Evolutionary conservation across 192 early-diverging fungal species (phyloP), one percentile per base, ranked within the genome.

Genomic region (Oehlia diaphana): DNA sequence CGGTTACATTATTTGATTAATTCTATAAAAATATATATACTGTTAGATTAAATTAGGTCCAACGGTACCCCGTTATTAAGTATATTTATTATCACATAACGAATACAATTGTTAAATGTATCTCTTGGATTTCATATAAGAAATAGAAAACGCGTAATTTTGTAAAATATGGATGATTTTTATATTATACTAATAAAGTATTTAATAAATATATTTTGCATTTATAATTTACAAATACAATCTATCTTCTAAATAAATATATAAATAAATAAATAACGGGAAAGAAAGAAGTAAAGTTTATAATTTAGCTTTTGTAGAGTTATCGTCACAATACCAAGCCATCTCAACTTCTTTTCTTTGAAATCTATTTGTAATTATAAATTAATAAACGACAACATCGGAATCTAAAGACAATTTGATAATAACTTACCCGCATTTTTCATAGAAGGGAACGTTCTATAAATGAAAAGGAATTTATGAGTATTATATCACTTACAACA

Each of bases 391-490:
- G 37, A 37, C 37, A 64, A 39, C 12, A n/a, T 53, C 44, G 3
- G 13, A 28, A 53, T 49, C n/a, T 4, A 53, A 26, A 50, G 64
- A 42, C 3, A 42, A 39, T 61, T 4, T 21, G 28, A 9, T 42
- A 26, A 37, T n/a, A 19, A 69, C 66, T 58, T 78, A 78, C 77
- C 94, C 95, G 80, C 94, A 96, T 84, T 96, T 96, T 79, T 91
- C 86, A 79, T 96, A 96, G 77, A 96, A 96, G 26, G 94, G 92
- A 53, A 96, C 88, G 81, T 96, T 96, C 88, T 95, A 83, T 26
- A 42, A 49, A 28, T 39, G 42, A 44, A 71, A 10, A 79, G 71
- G 10, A 76, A 16, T 14, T 21, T 42, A 70, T 16, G 19, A 74
- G 28, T 39, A 7, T 42, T 50, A 75, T 7, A 75, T 8, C 9